Base-by-base conservation (phyloP, 129 eudicot genomes). In the Chrysanthemum lavandulifolium region DNA sequence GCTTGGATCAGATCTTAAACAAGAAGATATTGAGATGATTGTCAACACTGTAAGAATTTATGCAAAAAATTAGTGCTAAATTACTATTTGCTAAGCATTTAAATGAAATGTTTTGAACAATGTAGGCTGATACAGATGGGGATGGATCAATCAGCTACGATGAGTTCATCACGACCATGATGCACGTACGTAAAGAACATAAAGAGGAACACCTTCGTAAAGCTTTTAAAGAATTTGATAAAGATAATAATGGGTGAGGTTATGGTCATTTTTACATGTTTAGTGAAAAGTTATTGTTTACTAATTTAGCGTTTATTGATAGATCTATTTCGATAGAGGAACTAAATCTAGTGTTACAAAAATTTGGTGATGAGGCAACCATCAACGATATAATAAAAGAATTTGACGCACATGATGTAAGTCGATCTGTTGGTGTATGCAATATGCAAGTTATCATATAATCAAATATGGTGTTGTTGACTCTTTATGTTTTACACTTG, bases 81-180 rank as follows among this genome's bases (percentile, higher is more conserved):
- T 54, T 13, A 10, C 19, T 59, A 67, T 15, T 27, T 9, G 27
- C 43, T 36, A 36, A 60, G 51, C 49, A 27, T 1, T 10, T 10
- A 10, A 36, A 58, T 27, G 40, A 57, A 9, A 40, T 58, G 13
- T 53, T 65, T 14, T 15, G 15, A 57, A 64, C 23, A 0, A 49
- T 31, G 67, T 78, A 92, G 98, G 98, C 96, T 65, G 98, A 92
- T 72, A 90, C 87, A 57, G 95, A 92, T 78, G 87, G 88, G 54
- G 66, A 87, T 62, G 98, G 96, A 61, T 61, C 82, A 14, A 89
- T 92, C 4, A 92, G 87, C 72, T 89, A 87, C 81, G 77, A 78
- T 18, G 96, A 92, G 87, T 92, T 89, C 75, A 74, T 82, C 13
- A 89, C 90, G 43, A 90, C 96, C 49, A 92, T 95, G 64, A 89